A percentile compares a stretch with the other conserved stretches of the same genome.
phyloP scores from a whole-genome alignment of 257 asterid genomes.

The Ocimum tenuiflorum region DNA sequence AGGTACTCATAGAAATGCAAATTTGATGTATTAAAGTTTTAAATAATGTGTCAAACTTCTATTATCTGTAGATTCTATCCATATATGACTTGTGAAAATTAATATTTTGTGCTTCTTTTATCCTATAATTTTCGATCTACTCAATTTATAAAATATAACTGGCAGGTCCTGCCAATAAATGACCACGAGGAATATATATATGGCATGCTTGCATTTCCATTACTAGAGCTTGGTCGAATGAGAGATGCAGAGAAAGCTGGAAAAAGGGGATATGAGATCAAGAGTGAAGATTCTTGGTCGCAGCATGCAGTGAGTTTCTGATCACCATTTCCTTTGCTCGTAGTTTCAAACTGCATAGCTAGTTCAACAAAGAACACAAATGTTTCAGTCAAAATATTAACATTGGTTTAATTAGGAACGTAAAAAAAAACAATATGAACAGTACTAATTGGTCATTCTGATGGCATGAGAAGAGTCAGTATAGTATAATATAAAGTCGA shows the following conservation, averaged over 20 bases:
- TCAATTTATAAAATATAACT: slow-evolving; percentile 5
- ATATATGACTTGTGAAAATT: neutral
- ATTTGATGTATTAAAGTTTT: slow-evolving; percentile 1
- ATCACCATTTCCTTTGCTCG: neutral
- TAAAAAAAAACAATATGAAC: neutral
- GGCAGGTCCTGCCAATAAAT: slow-evolving; percentile 68
- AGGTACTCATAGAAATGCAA: slow-evolving; percentile 35
- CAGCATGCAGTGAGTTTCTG: slow-evolving; percentile 77
- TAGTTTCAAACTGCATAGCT: neutral
- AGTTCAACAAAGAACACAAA: neutral
- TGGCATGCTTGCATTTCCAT: slow-evolving; percentile 88
- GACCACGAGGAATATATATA: slow-evolving; percentile 55
- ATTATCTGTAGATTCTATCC: neutral
- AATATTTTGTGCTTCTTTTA: neutral
- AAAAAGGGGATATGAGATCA: slow-evolving; percentile 61
- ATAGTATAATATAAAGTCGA: neutral
- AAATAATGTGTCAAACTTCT: neutral
- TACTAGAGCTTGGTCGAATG: slow-evolving; percentile 78
- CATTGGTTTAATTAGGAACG: neutral
- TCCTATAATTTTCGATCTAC: neutral
- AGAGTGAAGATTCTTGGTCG: slow-evolving; percentile 75
- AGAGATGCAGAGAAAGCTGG: slow-evolving; percentile 76
- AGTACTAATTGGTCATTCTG: neutral
- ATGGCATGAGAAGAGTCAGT: neutral
- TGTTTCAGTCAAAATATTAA: neutral